Evolutionary conservation across 768 basidiomycete genomes (phyloP), one percentile per base, ranked within the genome.

Genomic region (Pulveroboletus sp.): DNA sequence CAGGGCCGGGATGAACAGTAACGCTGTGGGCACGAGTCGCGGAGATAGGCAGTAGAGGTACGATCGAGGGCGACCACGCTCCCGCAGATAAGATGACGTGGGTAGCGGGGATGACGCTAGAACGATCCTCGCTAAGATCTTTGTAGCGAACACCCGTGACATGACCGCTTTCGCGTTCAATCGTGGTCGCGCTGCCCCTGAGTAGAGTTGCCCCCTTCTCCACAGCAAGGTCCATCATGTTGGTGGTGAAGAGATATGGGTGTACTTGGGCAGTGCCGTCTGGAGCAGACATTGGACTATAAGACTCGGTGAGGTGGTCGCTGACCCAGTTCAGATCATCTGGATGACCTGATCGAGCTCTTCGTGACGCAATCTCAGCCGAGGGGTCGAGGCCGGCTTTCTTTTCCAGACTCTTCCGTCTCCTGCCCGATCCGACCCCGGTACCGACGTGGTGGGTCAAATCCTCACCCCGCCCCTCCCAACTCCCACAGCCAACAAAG

Each of bases 21-120:
- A 90, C 76, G 59, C 85, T 87, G 64, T 89, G 87, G 0, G 85
- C 86, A 45, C 87, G 82, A 6, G 76, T 82, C 36, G 76, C 76
- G n/a, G 71, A 60, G 56, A 89, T 75, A 14, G 84, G 82, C 24
- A 88, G 73, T 17, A 68, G 53, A 9, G 77, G 71, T 27, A 86
- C 44, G 49, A 94, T 63, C 9, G 61, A 61, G 8, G 88, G 74
- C 0, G 89, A 88, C 92, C 93, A 96, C 14, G 89, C 86, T 22
- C 93, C 93, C n/a, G 88, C 88, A 34, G 83, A 78, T 43, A 96
- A 65, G 34, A 95, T 72, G 53, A 93, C 79, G 47, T 85, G 75
- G 10, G 85, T 85, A 14, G 86, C 84, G 0, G 74, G 64, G 16
- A 86, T 59, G n/a, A 66, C 67, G 49, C 63, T 63, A 6, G 53